Base-by-base conservation (phyloP, 2,329 filamentous ascomycete species). In the Pseudogymnoascus sp. region DNA sequence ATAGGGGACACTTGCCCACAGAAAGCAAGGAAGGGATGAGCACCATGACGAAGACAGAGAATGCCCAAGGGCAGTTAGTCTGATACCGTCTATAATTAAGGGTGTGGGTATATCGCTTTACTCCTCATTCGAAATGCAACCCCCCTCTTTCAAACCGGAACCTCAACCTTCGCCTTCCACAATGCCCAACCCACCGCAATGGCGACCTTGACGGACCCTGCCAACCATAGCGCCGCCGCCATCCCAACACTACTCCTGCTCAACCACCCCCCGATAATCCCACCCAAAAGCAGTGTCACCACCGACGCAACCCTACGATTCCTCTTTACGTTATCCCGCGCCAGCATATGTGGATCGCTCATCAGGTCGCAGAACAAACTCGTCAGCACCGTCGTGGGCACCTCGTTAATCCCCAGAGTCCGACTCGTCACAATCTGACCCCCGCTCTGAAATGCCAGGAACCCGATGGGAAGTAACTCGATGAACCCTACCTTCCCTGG, bases 281-380 rank as follows among this genome's bases (percentile, higher is more conserved):
- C 80, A 0, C 82, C 82, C 2, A 78, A 23, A 28, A 83, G 61
- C n/a, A 83, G 71, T 58, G 79, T 70, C 1, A 80, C 28, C 1
- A 81, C 76, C 1, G 81, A 80, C 0, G 73, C 75, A 0, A 74
- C 67, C 48, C 82, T 73, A 57, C 79, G 73, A 68, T 82, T 81
- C 56, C 82, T 72, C 68, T 83, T 80, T 0, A 75, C 70, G 60
- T 82, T 79, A 10, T 75, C 68, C 28, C 61, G 62, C 0, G 70
- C 70, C 3, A 82, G 70, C n/a, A 84, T 62, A 7, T 76, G 74
- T 8, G 77, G 73, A 67, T 90, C 87, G 1, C 84, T 87, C 65
- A 90, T 90, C 18, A 92, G 69, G 70, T 92, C 89, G 69, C 88
- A 91, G 74, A 92, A 92, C 63, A 89, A 84, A 69, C 86, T 90